Percentiles rank a stretch among this genome's conserved stretches.
phyloP scores from a whole-genome alignment of 352 stramenopile species.

The Plasmopara halstedii region DNA sequence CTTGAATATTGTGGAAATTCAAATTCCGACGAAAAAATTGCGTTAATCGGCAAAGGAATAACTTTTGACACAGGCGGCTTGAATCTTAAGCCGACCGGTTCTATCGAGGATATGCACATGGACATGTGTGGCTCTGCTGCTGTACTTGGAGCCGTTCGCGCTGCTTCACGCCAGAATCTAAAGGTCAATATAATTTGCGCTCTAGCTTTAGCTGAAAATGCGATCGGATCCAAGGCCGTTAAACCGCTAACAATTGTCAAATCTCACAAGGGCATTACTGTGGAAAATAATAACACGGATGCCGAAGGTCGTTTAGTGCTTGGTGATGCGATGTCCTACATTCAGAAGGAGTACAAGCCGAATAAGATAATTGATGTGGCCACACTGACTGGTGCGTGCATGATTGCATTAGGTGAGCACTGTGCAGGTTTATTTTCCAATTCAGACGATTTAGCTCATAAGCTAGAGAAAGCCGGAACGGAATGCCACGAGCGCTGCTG shows the following conservation, averaged over 20 bases:
- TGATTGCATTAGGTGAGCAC: slow-evolving; percentile 83
- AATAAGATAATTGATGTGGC: slow-evolving; percentile 92
- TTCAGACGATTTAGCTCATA: slow-evolving; percentile 70
- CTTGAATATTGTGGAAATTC: slow-evolving; percentile 75
- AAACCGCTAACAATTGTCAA: slow-evolving; percentile 86
- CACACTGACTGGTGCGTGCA: slow-evolving; percentile 89
- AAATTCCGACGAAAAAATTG: slow-evolving; percentile 53
- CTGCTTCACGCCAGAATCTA: slow-evolving; percentile 54
- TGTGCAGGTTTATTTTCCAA: slow-evolving; percentile 91
- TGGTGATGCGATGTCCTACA: slow-evolving; percentile 83
- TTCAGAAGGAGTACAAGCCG: slow-evolving; percentile 82
- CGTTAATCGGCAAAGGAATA: slow-evolving; percentile 91
- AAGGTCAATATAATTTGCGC: slow-evolving; percentile 79
- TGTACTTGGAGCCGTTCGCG: slow-evolving; percentile 74
- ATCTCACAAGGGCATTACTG: slow-evolving; percentile 85
- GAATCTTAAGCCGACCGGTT: slow-evolving; percentile 89
- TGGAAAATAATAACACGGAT: slow-evolving; percentile 91
- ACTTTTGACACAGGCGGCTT: slow-evolving; percentile 94
- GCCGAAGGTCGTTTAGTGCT: slow-evolving; percentile 89
- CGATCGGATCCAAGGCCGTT: slow-evolving; percentile 79
- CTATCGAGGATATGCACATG: slow-evolving; percentile 90
- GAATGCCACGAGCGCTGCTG: slow-evolving; percentile 81
- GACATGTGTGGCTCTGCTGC: slow-evolving; percentile 89
- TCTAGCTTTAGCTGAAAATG: slow-evolving; percentile 74
- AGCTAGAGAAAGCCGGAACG: slow-evolving; percentile 54